A percentile compares a stretch with the other conserved stretches of the same genome.
Conservation (phyloP, 768 basidiomycete genomes). For the Panaeolus papilionaceus region DNA sequence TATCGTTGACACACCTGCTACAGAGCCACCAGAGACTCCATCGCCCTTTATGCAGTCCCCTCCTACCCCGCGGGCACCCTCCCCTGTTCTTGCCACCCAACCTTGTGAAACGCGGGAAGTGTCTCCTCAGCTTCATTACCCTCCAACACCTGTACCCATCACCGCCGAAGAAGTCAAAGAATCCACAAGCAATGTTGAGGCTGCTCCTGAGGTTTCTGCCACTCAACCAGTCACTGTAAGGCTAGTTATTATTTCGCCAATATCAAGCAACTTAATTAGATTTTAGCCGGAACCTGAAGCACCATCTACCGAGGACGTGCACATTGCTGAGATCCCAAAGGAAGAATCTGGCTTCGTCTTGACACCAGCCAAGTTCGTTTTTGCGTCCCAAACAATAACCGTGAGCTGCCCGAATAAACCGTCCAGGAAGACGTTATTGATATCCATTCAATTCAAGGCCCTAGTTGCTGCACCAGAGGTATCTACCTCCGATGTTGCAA, state of each 20-base stretch:
- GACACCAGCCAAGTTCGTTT: background rate
- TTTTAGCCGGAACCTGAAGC: background rate
- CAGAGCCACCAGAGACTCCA: conserved; percentile 17
- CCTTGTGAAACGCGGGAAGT: background rate
- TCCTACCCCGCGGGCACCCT: conserved; percentile 17
- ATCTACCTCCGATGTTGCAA: background rate
- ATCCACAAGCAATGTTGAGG: background rate
- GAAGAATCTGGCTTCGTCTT: background rate
- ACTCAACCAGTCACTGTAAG: background rate
- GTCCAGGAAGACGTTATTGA: background rate
- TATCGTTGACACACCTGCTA: conserved; percentile 10
- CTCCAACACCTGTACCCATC: background rate
- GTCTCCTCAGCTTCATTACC: conserved; percentile 12
- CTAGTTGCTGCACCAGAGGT: background rate
- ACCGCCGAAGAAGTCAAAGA: background rate
- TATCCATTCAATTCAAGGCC: background rate
- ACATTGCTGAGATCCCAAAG: background rate
- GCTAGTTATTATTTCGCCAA: background rate
- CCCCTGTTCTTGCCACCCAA: conserved; percentile 14
- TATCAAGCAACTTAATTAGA: background rate
- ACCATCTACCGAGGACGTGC: background rate
- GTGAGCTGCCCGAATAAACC: background rate
- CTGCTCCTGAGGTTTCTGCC: background rate
- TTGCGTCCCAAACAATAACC: background rate
- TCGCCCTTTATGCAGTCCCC: background rate